Conservation (phyloP, 495 filamentous ascomycete species). For the Xylaria longipes region DNA sequence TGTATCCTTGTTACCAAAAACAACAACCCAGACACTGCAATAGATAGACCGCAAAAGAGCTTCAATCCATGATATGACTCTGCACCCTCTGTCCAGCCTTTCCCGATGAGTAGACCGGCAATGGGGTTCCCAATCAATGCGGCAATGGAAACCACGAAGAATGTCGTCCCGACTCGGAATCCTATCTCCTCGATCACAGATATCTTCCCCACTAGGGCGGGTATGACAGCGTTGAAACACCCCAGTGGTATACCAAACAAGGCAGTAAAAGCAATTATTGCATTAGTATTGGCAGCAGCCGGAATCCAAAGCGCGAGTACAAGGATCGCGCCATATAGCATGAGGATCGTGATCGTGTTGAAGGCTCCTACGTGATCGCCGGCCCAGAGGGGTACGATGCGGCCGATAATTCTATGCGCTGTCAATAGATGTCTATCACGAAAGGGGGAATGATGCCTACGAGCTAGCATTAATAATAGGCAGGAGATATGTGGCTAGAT, state of each 20-base stretch:
- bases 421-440: neutral
- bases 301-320: constrained; percentile 43
- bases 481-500: neutral
- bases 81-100: neutral
- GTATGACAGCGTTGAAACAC: constrained; percentile 4
- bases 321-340: constrained; percentile 8
- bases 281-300: constrained; percentile 27
- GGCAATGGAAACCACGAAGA: constrained; percentile 4
- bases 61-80: constrained; percentile 13
- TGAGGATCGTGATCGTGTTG: neutral
- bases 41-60: constrained; percentile 7
- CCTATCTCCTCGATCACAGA: constrained; percentile 11
- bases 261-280: constrained; percentile 43
- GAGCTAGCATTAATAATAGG: constrained; percentile 5
- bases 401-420: neutral
- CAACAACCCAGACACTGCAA: neutral
- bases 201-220: constrained; percentile 7
- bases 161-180: constrained; percentile 4
- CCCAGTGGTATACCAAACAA: constrained; percentile 43
- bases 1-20: neutral
- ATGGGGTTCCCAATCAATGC: constrained; percentile 1
- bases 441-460: neutral
- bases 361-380: constrained; percentile 8
- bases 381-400: constrained; percentile 8
- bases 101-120: constrained; percentile 1